A percentile compares a stretch with the other conserved stretches of the same genome.
Conservation (phyloP, 129 eudicot species). For the Lactuca saligna region DNA sequence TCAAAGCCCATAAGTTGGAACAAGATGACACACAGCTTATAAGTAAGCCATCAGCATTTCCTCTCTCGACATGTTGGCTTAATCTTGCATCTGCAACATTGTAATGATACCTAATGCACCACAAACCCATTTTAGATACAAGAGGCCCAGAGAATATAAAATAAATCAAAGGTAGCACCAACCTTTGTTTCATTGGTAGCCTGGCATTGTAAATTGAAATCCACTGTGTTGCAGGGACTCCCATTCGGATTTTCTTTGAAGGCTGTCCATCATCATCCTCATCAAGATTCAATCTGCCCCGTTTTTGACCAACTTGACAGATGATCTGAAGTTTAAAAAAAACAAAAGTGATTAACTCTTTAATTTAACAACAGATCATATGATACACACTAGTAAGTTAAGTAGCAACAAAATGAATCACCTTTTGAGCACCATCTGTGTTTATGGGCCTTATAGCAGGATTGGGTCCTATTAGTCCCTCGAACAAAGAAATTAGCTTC, state of each 20-base stretch:
- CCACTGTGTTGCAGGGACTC: constrained; percentile 89
- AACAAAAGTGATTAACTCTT: background rate
- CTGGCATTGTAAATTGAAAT: constrained; percentile 78
- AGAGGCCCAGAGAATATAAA: background rate
- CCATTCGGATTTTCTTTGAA: constrained; percentile 71
- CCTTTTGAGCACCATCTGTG: constrained; percentile 53
- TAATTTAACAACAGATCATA: too few relatives aligned
- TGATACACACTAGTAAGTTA: too few relatives aligned
- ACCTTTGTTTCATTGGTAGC: constrained; percentile 86
- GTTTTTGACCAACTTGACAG: constrained; percentile 46
- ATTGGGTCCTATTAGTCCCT: constrained; percentile 41
- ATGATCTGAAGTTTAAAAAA: constrained; percentile 25
- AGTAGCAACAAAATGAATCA: constrained; percentile 4
- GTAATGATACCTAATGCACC: constrained; percentile 61
- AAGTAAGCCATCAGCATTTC: constrained; percentile 69
- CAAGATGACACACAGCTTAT: constrained; percentile 78
- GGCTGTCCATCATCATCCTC: constrained; percentile 78
- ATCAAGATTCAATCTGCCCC: constrained; percentile 55
- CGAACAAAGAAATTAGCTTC: constrained; percentile 75
- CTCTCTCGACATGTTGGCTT: constrained; percentile 75
- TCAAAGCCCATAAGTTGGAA: constrained; percentile 79
- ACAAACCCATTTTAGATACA: background rate
- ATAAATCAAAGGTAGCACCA: background rate
- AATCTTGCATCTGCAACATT: constrained; percentile 82
- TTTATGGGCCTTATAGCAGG: constrained; percentile 46